Conservation (phyloP, 140 eudicot species). For the Erigeron philadelphicus region DNA sequence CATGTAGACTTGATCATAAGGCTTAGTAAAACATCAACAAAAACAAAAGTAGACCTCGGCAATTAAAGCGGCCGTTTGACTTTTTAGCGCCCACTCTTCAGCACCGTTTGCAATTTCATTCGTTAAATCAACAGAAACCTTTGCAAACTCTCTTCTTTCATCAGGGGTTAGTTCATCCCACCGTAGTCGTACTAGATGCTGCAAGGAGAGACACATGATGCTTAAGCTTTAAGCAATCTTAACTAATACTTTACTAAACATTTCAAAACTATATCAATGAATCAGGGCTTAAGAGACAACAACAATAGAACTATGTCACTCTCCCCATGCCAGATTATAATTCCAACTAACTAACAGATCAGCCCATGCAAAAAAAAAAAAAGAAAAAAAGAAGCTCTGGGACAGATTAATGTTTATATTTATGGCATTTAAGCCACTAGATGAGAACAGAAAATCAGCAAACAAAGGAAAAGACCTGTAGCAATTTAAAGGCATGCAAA, state of each 20-base stretch:
- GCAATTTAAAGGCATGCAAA: constrained; percentile 80
- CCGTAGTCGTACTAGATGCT: constrained; percentile 90
- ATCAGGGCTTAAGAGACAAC: neutral
- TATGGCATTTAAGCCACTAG: neutral
- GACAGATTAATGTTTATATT: neutral
- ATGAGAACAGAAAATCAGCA: constrained; percentile 20
- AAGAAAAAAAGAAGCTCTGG: neutral
- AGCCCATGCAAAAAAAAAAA: neutral
- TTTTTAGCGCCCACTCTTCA: constrained; percentile 91
- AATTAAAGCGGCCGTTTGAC: constrained; percentile 87
- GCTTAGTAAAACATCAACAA: constrained; percentile 9
- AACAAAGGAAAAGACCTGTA: constrained; percentile 54
- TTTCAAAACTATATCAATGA: neutral
- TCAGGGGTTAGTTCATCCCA: constrained; percentile 75
- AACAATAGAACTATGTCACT: neutral
- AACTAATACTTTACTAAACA: neutral
- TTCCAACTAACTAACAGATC: neutral
- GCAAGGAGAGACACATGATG: constrained; percentile 26
- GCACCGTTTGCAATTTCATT: constrained; percentile 56
- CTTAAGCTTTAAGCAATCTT: neutral
- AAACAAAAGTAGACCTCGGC: constrained; percentile 61
- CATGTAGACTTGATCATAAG: constrained; percentile 21
- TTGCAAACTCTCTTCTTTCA: constrained; percentile 76
- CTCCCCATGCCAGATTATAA: neutral
- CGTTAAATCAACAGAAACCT: constrained; percentile 62